phyloP scores from a whole-genome alignment of 768 basidiomycete genomes.

The Mycena latifolia region DNA sequence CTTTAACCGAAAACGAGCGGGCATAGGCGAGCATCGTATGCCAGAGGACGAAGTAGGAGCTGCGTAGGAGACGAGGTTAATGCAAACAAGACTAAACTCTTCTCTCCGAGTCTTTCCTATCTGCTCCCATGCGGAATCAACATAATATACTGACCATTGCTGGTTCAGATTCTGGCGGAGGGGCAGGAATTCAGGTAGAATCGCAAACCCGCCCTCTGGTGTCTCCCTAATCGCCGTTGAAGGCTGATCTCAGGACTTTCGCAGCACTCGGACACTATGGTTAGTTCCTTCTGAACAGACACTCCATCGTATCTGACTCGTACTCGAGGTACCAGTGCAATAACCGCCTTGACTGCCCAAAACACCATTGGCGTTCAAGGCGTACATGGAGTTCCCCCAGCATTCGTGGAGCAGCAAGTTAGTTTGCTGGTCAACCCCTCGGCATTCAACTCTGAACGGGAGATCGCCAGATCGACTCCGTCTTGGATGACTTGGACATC shows the following conservation, averaged over 20 bases:
- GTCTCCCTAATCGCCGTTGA: constrained; percentile 1
- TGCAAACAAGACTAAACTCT: too few species aligned
- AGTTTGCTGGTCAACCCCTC: constrained; percentile 33
- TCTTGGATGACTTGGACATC: constrained; percentile 79
- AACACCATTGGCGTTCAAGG: constrained; percentile 89
- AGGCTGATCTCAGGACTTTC: constrained; percentile 93
- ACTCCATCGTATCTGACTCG: constrained; percentile 50
- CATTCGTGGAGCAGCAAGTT: constrained; percentile 84
- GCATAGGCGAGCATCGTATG: too few species aligned
- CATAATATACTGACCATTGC: constrained; percentile 80
- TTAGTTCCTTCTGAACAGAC: constrained; percentile 57
- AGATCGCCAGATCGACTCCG: constrained; percentile 68
- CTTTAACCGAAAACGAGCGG: too few species aligned
- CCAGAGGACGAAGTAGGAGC: too few species aligned
- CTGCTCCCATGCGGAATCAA: too few species aligned
- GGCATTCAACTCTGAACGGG: constrained; percentile 1
- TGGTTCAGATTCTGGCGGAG: constrained; percentile 86
- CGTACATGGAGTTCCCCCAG: constrained; percentile 74
- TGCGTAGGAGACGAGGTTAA: too few species aligned
- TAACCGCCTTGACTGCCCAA: constrained; percentile 92
- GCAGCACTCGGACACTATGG: constrained; percentile 75
- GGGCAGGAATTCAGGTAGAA: constrained; percentile 89
- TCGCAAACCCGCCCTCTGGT: background rate
- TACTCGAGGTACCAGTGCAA: constrained; percentile 70
- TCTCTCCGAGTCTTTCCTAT: too few species aligned